A percentile compares a stretch with the other conserved stretches of the same genome.
Evolutionary conservation across 257 asterid species (phyloP).

Genomic region (Buddleja alternifolia): DNA sequence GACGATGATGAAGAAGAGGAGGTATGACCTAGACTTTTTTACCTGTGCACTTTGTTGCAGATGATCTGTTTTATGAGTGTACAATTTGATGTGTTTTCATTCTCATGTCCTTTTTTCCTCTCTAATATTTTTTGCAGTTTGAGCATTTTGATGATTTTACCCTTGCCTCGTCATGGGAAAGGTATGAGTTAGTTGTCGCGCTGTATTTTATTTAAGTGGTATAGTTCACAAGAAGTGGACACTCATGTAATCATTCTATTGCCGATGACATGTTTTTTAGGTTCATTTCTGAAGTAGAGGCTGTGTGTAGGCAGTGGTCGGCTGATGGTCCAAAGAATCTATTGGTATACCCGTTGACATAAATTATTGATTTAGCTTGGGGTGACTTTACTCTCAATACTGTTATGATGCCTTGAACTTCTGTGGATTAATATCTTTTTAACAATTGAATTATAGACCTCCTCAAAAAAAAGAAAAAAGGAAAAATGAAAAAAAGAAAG

Average conservation of each 20-base stretch:
- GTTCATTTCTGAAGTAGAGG: conserved; percentile 80
- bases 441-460: not conserved
- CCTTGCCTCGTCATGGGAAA: conserved; percentile 79
- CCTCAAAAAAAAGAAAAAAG: too few relatives aligned
- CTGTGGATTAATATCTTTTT: not conserved
- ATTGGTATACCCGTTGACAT: conserved; percentile 41
- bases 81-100: not conserved
- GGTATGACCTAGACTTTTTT: conserved; percentile 18
- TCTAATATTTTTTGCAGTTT: conserved; percentile 44
- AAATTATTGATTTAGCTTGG: not conserved
- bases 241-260: not conserved
- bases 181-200: conserved; percentile 35
- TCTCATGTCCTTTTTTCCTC: not conserved
- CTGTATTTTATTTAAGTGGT: not conserved
- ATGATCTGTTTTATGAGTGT: not conserved
- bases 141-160: conserved; percentile 82
- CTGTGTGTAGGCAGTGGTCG: conserved; percentile 73
- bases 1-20: conserved; percentile 44
- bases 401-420: not conserved
- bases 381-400: not conserved
- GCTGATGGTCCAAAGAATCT: conserved; percentile 65
- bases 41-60: not conserved
- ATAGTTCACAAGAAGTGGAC: not conserved
- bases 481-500: too few relatives aligned
- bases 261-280: conserved; percentile 30